Percentiles rank a stretch among this genome's conserved stretches.
Evolutionary conservation across 495 filamentous ascomycete genomes (phyloP).

Genomic region (Sabuloglossum arenarium): DNA sequence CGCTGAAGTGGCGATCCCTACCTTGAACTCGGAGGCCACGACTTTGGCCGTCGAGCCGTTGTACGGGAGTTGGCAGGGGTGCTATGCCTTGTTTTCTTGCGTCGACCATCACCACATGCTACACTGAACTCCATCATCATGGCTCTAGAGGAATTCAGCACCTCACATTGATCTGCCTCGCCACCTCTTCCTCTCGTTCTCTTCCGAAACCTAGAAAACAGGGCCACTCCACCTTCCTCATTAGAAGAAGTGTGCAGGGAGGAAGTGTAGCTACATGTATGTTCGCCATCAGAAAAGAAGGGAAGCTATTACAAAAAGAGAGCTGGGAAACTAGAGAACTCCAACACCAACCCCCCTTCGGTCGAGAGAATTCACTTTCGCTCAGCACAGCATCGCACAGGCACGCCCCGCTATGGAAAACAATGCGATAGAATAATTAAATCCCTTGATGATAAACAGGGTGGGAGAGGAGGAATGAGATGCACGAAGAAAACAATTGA

Average conservation of each 20-base stretch:
- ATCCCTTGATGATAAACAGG: constrained; percentile 1
- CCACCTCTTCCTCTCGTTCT: neutral
- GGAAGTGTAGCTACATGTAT: neutral
- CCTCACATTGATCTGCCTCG: neutral
- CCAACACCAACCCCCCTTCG: neutral
- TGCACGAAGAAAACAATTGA: neutral
- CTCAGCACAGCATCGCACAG: neutral
- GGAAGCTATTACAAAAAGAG: constrained; percentile 2
- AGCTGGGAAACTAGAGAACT: neutral
- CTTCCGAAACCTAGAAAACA: neutral
- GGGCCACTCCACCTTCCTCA: neutral
- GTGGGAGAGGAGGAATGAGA: neutral
- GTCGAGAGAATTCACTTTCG: neutral
- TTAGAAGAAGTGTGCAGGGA: neutral
- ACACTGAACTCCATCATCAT: too few species aligned
- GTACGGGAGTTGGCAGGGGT: too few species aligned
- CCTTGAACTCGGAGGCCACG: too few species aligned
- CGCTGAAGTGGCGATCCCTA: too few species aligned
- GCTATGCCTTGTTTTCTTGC: too few species aligned
- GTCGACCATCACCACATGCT: too few species aligned
- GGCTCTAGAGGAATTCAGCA: neutral
- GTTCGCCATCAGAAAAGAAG: neutral
- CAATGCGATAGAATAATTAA: constrained; percentile 2
- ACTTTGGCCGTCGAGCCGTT: too few species aligned
- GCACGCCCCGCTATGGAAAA: constrained; percentile 1